Evolutionary conservation across 2,329 filamentous ascomycete genomes (phyloP), one percentile per base, ranked within the genome.

Genomic region (Beauveria sp.): DNA sequence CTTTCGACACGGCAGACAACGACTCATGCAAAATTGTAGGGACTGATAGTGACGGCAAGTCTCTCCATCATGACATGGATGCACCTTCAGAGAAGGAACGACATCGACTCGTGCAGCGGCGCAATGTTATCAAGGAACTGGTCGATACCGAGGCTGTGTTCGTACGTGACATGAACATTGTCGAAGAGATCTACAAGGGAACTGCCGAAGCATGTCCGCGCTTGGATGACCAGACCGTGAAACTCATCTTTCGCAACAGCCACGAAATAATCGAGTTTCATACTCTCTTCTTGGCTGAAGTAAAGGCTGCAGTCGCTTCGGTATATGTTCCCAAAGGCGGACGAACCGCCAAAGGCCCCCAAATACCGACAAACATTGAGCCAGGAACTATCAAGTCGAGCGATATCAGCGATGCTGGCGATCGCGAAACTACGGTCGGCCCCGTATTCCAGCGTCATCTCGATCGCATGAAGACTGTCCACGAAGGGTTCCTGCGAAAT

Each of bases 121-220:
- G 88, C 60, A 86, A 96, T 71, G 86, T 96, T 53, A 88, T 98
- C 68, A 93, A 93, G 70, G 95, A 99, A 73, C 79, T 99, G 43
- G 83, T 97, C 51, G 92, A 97, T 69, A 99, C 95, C 0, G 95
- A 99, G 72, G 87, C 91, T 53, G 87, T 88, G 6, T 98, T 96
- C 74, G 87, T 96, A 61, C 86, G 91, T 65, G 95, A 99, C 72
- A 93, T 99, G 91, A 96, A 93, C 72, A 93, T 99, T 58, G 89
- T 96, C 2, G 91, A 96, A 70, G 93, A 98, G 70, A 98, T 99
- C 60, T 99, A 98, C 80, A 96, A 96, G 74, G 92, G 91, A 49
- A 98, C 95, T 0, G 90, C 91, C 1, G 86, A 89, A 66, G 89
- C 89, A 12, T 92, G 90, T 61, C 86, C 91, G 9, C 86, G 91